A percentile compares a stretch with the other conserved stretches of the same genome.
These are phyloP conservation scores for Ogataea methylovora DNA, from an alignment of 805 yeast species.

Conservation along the genomic window DNA sequence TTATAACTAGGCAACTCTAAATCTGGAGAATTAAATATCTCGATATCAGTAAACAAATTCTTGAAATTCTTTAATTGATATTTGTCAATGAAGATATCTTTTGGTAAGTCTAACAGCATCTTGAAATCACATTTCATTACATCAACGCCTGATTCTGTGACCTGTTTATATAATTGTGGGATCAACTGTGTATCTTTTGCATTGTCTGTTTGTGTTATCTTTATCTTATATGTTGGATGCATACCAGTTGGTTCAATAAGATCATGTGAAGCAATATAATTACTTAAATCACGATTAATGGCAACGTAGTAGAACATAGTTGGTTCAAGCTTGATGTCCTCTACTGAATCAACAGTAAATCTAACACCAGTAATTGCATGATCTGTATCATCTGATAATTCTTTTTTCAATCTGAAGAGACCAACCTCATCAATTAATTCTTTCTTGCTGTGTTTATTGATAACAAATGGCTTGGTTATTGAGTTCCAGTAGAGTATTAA, in stretches of 20 bases:
- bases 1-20: constrained; percentile 24
- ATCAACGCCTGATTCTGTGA: not conserved
- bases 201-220: too few relatives aligned
- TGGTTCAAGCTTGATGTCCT: constrained; percentile 8
- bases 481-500: constrained; percentile 14
- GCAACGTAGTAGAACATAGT: constrained; percentile 17
- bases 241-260: constrained; percentile 13
- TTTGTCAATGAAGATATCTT: constrained; percentile 18
- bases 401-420: constrained; percentile 4
- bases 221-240: constrained; percentile 18
- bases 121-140: constrained; percentile 12
- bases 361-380: constrained; percentile 16
- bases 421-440: constrained; percentile 14
- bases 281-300: constrained; percentile 10
- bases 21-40: constrained; percentile 16
- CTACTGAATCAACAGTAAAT: constrained; percentile 3
- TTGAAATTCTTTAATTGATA: constrained; percentile 14
- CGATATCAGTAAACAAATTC: constrained; percentile 4
- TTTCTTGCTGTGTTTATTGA: not conserved
- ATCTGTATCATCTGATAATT: constrained; percentile 9
- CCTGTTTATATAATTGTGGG: too few relatives aligned
- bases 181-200: too few relatives aligned
- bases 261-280: constrained; percentile 9
- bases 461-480: constrained; percentile 5
- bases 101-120: constrained; percentile 18